Percentiles rank a stretch among this genome's conserved stretches.
Conservation (phyloP, 2,329 filamentous ascomycete species). For the Aspergillus sp. region DNA sequence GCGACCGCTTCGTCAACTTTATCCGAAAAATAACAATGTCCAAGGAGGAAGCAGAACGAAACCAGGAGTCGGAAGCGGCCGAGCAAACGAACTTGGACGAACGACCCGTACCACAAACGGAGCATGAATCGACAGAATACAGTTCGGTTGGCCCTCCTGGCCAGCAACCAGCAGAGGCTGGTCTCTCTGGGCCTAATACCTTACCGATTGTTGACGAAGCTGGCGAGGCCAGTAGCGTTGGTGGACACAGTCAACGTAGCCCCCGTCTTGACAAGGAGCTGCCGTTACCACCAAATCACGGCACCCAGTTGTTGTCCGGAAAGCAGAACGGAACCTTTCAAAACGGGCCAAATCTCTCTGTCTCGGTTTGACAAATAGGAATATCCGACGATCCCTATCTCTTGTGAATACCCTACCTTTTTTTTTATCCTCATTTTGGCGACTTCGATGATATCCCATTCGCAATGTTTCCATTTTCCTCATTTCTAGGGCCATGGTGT, state of each 20-base stretch:
- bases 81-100: constrained; percentile 48
- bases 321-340: constrained; percentile 27
- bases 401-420: background rate
- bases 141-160: constrained; percentile 60
- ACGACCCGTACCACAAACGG: constrained; percentile 58
- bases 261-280: constrained; percentile 32
- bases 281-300: constrained; percentile 25
- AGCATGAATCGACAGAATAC: constrained; percentile 62
- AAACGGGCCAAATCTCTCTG: constrained; percentile 4
- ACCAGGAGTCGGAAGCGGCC: constrained; percentile 29
- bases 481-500: constrained; percentile 15
- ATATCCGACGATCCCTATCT: background rate
- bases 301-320: constrained; percentile 12
- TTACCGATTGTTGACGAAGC: constrained; percentile 88
- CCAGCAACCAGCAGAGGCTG: constrained; percentile 58
- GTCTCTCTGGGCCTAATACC: constrained; percentile 52
- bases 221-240: constrained; percentile 71
- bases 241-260: constrained; percentile 58
- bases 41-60: constrained; percentile 71
- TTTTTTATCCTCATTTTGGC: constrained; percentile 6
- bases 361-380: constrained; percentile 8
- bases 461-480: constrained; percentile 17
- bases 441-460: constrained; percentile 23
- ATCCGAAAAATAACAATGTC: constrained; percentile 90
- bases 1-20: constrained; percentile 90